Evolutionary conservation across 306 rosid species (phyloP).

Genomic region (Prunus armeniaca): DNA sequence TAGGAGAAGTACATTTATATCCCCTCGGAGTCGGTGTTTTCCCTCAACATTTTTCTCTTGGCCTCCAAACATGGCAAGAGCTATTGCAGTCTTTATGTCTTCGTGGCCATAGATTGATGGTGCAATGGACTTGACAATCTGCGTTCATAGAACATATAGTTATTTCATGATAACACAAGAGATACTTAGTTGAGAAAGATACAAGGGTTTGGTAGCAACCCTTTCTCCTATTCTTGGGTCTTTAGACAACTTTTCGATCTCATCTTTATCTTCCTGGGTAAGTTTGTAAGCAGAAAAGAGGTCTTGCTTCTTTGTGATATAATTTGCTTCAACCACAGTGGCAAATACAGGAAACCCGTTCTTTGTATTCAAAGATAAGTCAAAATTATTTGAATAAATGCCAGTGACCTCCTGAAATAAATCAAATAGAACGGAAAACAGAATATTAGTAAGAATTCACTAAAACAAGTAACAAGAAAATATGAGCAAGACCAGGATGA

Average conservation of each 20-base stretch:
- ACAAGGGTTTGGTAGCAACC: slow-evolving; percentile 44
- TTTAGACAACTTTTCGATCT: slow-evolving; percentile 73
- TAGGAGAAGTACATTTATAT: slow-evolving; percentile 88
- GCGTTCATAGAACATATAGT: slow-evolving; percentile 20
- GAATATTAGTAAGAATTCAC: slow-evolving; percentile 22
- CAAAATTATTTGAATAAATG: slow-evolving; percentile 87
- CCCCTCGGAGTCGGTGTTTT: slow-evolving; percentile 86
- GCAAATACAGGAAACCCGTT: slow-evolving; percentile 98
- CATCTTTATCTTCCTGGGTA: slow-evolving; percentile 90
- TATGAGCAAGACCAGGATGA: slow-evolving; percentile 23
- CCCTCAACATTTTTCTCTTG: slow-evolving; percentile 93
- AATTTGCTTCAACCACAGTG: slow-evolving; percentile 95
- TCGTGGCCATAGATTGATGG: slow-evolving; percentile 97
- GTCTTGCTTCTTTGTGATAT: slow-evolving; percentile 88
- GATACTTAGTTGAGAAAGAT: background rate
- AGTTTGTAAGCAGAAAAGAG: slow-evolving; percentile 95
- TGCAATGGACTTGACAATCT: slow-evolving; percentile 91
- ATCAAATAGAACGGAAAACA: slow-evolving; percentile 16
- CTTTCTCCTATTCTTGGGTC: slow-evolving; percentile 97
- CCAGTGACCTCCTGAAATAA: slow-evolving; percentile 92
- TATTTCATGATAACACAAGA: slow-evolving; percentile 4
- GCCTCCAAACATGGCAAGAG: slow-evolving; percentile 98
- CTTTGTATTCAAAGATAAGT: slow-evolving; percentile 91
- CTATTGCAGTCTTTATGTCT: slow-evolving; percentile 91
- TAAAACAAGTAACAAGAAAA: slow-evolving; percentile 9